These are phyloP conservation scores for Ceratocystis albifundus DNA, from an alignment of 2,329 filamentous ascomycete species.

Conservation along the genomic window DNA sequence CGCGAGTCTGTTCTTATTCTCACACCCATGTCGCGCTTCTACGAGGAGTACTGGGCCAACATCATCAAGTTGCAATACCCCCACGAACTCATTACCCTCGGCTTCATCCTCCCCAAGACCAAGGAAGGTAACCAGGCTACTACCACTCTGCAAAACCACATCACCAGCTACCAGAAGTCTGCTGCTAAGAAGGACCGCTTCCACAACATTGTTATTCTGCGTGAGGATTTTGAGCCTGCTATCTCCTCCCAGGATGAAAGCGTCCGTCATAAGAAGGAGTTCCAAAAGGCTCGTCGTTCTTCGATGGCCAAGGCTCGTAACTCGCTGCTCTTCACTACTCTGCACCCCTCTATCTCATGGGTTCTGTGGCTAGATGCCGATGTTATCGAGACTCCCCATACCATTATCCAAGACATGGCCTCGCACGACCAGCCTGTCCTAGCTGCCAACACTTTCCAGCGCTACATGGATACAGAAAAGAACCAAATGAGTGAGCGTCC, in stretches of 20 bases:
- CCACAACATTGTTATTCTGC: constrained; percentile 82
- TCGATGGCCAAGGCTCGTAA: constrained; percentile 92
- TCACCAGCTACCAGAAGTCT: constrained; percentile 67
- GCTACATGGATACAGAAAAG: constrained; percentile 58
- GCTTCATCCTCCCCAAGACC: constrained; percentile 91
- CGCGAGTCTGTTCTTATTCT: constrained; percentile 80
- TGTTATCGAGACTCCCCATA: constrained; percentile 73
- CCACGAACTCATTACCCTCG: constrained; percentile 85
- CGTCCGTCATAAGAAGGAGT: constrained; percentile 81
- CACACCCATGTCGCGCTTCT: constrained; percentile 87
- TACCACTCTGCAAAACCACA: constrained; percentile 67
- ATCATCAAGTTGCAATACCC: constrained; percentile 73
- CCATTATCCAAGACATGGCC: constrained; percentile 84
- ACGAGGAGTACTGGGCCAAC: constrained; percentile 92
- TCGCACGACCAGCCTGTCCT: constrained; percentile 80
- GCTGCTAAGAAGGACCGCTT: constrained; percentile 73
- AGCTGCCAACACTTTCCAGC: constrained; percentile 90
- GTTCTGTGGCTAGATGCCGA: constrained; percentile 93
- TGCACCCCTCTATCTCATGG: constrained; percentile 86
- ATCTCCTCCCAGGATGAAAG: constrained; percentile 69
- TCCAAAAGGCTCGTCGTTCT: constrained; percentile 75
- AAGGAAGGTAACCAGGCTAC: constrained; percentile 85
- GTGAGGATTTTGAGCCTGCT: constrained; percentile 86
- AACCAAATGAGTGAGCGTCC: constrained; percentile 63
- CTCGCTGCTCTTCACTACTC: constrained; percentile 84